These are phyloP conservation scores for Balansia obtecta DNA, from an alignment of 2,329 filamentous ascomycete species.

Conservation along the genomic window DNA sequence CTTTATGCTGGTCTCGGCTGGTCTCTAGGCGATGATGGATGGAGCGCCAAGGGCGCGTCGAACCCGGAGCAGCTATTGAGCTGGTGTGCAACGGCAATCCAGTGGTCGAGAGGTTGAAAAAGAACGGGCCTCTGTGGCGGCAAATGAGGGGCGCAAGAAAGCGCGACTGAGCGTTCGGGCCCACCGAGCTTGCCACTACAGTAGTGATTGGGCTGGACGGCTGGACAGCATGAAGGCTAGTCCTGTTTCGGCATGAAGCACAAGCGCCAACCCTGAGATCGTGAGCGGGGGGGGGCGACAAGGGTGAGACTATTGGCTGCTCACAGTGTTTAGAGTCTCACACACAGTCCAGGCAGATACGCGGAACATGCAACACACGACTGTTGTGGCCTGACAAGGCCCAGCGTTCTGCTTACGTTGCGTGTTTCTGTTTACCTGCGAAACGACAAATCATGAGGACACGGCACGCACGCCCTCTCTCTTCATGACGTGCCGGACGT, in stretches of 20 bases:
- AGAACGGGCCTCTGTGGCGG: slow-evolving; percentile 7
- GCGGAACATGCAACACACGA: background rate
- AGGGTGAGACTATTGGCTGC: slow-evolving; percentile 5
- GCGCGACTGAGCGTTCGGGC: background rate
- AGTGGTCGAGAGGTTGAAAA: slow-evolving; percentile 18
- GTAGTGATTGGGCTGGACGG: slow-evolving; percentile 19
- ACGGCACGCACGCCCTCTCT: no score
- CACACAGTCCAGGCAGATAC: background rate
- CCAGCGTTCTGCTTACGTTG: no score
- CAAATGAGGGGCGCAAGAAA: slow-evolving; percentile 17
- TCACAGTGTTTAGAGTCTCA: slow-evolving; percentile 2
- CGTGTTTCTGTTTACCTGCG: no score
- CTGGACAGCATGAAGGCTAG: slow-evolving; percentile 12
- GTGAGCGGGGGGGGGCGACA: slow-evolving; percentile 8
- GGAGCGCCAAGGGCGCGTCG: no score
- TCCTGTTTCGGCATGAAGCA: background rate
- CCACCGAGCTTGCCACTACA: slow-evolving; percentile 18
- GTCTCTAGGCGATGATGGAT: no score
- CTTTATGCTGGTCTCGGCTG: background rate
- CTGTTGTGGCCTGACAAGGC: no score
- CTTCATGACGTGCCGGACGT: no score
- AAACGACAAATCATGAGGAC: no score
- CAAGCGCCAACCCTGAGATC: slow-evolving; percentile 15
- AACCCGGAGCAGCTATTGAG: background rate
- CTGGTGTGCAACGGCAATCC: slow-evolving; percentile 13